Evolutionary conservation across 2,329 filamentous ascomycete genomes (phyloP), one percentile per base, ranked within the genome.

Genomic region (Phoma sp.): DNA sequence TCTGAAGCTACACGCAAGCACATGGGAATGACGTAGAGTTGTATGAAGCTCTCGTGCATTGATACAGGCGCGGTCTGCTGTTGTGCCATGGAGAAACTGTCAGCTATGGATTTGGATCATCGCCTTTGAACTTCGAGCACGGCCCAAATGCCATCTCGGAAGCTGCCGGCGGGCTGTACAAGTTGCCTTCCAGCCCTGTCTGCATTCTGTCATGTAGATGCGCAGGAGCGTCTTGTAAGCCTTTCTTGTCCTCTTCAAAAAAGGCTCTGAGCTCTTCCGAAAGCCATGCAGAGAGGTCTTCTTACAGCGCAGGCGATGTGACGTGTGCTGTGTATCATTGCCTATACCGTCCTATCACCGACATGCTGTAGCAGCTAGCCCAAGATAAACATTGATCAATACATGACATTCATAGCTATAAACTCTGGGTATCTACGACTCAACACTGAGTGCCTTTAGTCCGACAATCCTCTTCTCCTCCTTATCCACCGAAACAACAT

Each of bases 361-460:
- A 18, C 18, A 18, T 18, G 18, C 18, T 18, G 18, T 18, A 18
- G 18, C 18, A 18, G 2, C 2, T 2, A 18, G 2, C 18, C 18
- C 18, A 18, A 18, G 18, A 18, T 2, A 18, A 18, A 18, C 18
- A 30, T 30, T 13, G 10, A 13, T n/a, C 32, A 13, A 33, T 13
- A 8, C 10, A 13, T 11, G 4, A 13, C 10, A 33, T 4, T n/a
- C 13, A 13, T 4, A 33, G 4, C 13, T 33, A 11, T 11, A 33
- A 9, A 13, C 22, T 24, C 22, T 10, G 39, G 38, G 25, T 43
- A 46, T 41, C 57, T 51, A 76, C 61, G 74, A 74, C 81, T 96
- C 92, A 59, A 96, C 81, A 24, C 88, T 85, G 76, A 91, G 78
- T 9, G 88, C 90, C 81, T 91, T 93, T 51, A 89, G 81, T 11